A percentile compares a stretch with the other conserved stretches of the same genome.
Evolutionary conservation across 2,329 filamentous ascomycete genomes (phyloP).

Genomic region (Ophiostoma australiae): DNA sequence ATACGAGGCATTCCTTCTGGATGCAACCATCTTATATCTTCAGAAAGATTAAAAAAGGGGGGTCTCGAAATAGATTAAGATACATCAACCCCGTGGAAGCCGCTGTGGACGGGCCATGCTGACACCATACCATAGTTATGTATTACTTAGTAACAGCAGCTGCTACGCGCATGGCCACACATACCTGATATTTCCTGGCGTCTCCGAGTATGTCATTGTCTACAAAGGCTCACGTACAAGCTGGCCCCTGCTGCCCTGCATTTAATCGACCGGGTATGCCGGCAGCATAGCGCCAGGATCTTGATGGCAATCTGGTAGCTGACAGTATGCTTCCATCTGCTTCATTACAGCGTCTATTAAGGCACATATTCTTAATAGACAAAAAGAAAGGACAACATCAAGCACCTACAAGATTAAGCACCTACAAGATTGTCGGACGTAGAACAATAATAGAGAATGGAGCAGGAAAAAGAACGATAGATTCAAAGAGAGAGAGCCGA

Average conservation of each 20-base stretch:
- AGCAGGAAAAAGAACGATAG: no score
- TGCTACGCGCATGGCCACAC: neutral
- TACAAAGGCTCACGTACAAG: neutral
- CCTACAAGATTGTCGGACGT: no score
- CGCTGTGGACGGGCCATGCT: slow-evolving; percentile 4
- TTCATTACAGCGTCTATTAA: neutral
- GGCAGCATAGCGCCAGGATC: neutral
- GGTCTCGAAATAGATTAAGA: neutral
- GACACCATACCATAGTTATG: neutral
- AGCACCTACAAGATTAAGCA: no score
- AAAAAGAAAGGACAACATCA: no score
- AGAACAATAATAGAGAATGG: no score
- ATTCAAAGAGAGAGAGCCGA: no score
- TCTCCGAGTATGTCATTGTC: neutral
- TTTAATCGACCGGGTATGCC: neutral
- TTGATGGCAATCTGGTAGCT: neutral
- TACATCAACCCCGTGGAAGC: neutral
- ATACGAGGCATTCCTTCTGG: neutral
- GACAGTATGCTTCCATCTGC: neutral
- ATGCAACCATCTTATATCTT: neutral
- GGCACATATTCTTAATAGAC: no score
- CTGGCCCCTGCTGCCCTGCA: neutral
- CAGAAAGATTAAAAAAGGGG: neutral
- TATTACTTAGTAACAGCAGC: neutral
- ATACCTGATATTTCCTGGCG: neutral